These are phyloP conservation scores for Yamadazyma akitaensis DNA, from an alignment of 805 yeast genomes.

Conservation along the genomic window DNA sequence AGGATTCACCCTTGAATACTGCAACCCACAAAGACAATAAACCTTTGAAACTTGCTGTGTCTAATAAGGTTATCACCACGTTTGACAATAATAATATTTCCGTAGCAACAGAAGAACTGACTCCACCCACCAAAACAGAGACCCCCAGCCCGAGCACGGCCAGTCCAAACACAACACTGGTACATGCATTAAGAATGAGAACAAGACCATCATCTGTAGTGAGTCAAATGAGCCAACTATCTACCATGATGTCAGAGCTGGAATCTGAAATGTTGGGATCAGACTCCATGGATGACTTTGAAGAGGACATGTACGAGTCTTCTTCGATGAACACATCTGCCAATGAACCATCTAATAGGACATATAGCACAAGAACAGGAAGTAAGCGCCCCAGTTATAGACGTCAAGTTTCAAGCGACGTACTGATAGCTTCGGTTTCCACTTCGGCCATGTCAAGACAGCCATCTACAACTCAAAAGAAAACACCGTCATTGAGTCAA, in stretches of 20 bases:
- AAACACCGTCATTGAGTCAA: slow-evolving; percentile 26
- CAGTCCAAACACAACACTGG: not conserved
- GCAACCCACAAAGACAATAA: not conserved
- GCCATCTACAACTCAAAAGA: slow-evolving; percentile 16
- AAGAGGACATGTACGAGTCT: slow-evolving; percentile 36
- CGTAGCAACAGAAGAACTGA: not conserved
- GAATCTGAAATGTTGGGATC: slow-evolving; percentile 40
- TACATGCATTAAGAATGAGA: not conserved
- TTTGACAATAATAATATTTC: no score
- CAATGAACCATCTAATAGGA: slow-evolving; percentile 7
- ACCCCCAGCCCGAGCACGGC: slow-evolving; percentile 1
- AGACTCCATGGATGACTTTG: slow-evolving; percentile 34
- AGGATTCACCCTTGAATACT: not conserved
- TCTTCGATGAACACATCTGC: slow-evolving; percentile 33
- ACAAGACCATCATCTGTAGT: slow-evolving; percentile 13
- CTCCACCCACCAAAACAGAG: not conserved
- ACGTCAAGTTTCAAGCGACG: slow-evolving; percentile 34
- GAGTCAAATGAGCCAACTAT: slow-evolving; percentile 38
- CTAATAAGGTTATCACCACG: not conserved
- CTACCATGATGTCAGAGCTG: slow-evolving; percentile 41
- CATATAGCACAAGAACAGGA: not conserved
- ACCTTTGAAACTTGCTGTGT: not conserved
- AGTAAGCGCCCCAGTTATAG: slow-evolving; percentile 28
- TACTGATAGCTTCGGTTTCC: slow-evolving; percentile 31
- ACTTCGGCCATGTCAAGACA: slow-evolving; percentile 19